Base-by-base conservation (phyloP, 78 protist species). In the Guillardia theta region DNA sequence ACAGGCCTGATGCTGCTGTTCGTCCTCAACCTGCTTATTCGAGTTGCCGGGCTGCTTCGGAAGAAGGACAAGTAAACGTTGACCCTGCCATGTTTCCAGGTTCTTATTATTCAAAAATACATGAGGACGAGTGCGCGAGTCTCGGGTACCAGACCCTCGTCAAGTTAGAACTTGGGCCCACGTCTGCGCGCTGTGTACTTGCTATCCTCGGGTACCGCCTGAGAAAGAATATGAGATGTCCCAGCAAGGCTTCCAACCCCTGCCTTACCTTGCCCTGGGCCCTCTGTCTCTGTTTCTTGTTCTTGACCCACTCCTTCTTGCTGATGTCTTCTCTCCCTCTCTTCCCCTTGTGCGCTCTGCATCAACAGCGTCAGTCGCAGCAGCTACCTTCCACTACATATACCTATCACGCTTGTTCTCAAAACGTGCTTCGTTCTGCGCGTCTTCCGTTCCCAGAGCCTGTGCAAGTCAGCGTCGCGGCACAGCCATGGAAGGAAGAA, bases 141-240 rank as follows among this genome's bases (percentile, higher is more conserved):
- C n/a, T n/a, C n/a, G n/a, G n/a, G n/a, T n/a, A n/a, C n/a, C n/a
- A n/a, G n/a, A n/a, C n/a, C n/a, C n/a, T n/a, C n/a, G n/a, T n/a
- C n/a, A n/a, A n/a, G n/a, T n/a, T 70, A 80, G 50, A 80, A 80
- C 48, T 80, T 80, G 46, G 90, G 90, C 5, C 90, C 24, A 27
- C 95, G 94, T 50, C 48, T 92, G 46, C 98, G 64, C 83, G 96
- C 98, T 2, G 98, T 95, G 96, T 96, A 97, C 93, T 96, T 96
- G 77, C 97, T 77, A 93, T 97, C 97, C 27, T 39, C 76, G n/a
- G 95, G 78, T 19, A 96, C 97, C 54, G 96, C 97, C 58, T 92
- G 92, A 12, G 58, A 50, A 15, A 50, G 58, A 58, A n/a, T n/a
- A n/a, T n/a, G n/a, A n/a, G n/a, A n/a, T n/a, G n/a, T n/a, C n/a